phyloP scores from a whole-genome alignment of 2,329 filamentous ascomycete genomes.

The Fusarium coffeatum region DNA sequence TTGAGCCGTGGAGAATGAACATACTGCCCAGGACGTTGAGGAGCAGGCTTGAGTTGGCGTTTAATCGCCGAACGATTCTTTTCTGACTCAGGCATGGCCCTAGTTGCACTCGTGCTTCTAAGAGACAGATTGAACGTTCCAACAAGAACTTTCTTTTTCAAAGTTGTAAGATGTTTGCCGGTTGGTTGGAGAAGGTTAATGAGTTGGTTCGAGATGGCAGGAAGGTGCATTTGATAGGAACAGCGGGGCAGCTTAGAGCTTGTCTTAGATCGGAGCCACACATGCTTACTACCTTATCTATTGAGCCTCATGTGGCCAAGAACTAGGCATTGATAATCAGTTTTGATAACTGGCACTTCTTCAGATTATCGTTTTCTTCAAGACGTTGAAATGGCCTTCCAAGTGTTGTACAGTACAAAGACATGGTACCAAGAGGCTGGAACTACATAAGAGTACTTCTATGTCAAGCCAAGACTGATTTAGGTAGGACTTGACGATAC shows the following conservation, averaged over 20 bases:
- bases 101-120: not conserved
- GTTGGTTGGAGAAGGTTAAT: not conserved
- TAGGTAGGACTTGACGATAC: too few species aligned
- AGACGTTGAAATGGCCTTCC: too few species aligned
- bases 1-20: constrained; percentile 43
- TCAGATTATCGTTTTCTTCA: not conserved
- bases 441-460: not conserved
- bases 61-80: constrained; percentile 33
- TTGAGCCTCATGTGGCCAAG: not conserved
- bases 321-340: not conserved
- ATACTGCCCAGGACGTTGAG: constrained; percentile 31
- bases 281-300: not conserved
- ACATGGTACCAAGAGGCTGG: not conserved
- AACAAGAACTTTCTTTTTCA: not conserved
- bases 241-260: not conserved
- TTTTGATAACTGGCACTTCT: not conserved
- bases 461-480: too few species aligned
- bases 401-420: too few species aligned
- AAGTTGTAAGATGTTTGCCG: not conserved
- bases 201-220: not conserved
- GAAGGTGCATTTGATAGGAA: constrained; percentile 5
- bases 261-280: not conserved
- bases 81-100: constrained; percentile 35
- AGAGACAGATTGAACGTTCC: not conserved
- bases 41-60: constrained; percentile 45